Base-by-base conservation (phyloP, 2,329 filamentous ascomycete genomes). In the Fusarium sp. region DNA sequence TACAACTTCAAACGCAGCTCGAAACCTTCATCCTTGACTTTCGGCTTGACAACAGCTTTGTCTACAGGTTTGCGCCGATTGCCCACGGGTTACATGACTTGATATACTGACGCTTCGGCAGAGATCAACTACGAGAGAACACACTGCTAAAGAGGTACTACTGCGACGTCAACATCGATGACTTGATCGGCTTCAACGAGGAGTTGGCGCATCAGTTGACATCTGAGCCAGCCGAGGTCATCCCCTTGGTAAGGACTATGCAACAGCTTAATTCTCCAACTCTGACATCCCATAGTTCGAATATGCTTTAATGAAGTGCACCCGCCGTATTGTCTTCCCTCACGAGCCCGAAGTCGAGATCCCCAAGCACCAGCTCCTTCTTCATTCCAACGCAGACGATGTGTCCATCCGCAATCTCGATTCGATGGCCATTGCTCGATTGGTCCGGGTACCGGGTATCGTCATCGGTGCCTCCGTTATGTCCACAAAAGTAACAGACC, bases 381-480 rank as follows among this genome's bases (percentile, higher is more conserved):
- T 99, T 51, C 95, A 98, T 81, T 98, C 96, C 54, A 92, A 91
- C 63, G 94, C 94, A 70, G 91, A 95, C 56, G 91, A 97, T 79
- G 94, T 95, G 32, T 96, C 95, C 0, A 98, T 99, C 75, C 92
- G 96, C 71, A 94, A 98, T 73, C 88, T 99, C 42, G 95, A 97
- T 76, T 97, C 96, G 10, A 91, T 92, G 69, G 95, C 94, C 69
- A 97, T 99, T 73, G 94, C 95, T 7, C 91, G 94, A 74, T 91
- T 99, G n/a, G 95, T 99, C 40, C 90, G 95, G 59, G 97, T 99
- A 62, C 96, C 96, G 1, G 96, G 96, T 53, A 99, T 99, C 71
- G 93, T 99, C 64, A 99, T 99, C 72, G 95, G 96, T 49, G 96
- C 96, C 49, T 98, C 95, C 1, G 97, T 97, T n/a, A 91, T 98